phyloP scores from a whole-genome alignment of 2,329 filamentous ascomycete species.

The Colletotrichum chlorophyti region DNA sequence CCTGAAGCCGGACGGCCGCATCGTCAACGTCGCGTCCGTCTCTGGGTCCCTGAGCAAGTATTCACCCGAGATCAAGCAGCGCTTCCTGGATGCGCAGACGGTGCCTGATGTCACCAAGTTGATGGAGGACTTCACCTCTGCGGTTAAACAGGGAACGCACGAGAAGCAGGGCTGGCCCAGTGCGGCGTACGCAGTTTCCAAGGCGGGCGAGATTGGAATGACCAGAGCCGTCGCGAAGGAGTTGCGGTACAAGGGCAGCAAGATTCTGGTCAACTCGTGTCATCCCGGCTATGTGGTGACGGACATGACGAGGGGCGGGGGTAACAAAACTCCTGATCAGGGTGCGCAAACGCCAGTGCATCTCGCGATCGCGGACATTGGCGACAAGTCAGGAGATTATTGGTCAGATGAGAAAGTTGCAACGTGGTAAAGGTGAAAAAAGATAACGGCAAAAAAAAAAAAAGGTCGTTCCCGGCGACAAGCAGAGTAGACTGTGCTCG shows the following conservation, averaged over 20 bases:
- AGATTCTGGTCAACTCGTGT: slow-evolving; percentile 44
- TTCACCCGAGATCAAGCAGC: slow-evolving; percentile 45
- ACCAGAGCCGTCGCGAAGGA: slow-evolving; percentile 45
- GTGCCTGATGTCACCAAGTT: slow-evolving; percentile 51
- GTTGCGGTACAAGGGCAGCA: slow-evolving; percentile 35
- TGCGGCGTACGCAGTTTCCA: slow-evolving; percentile 55
- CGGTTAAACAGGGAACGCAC: slow-evolving; percentile 51
- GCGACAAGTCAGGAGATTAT: slow-evolving; percentile 42
- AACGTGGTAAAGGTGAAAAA: slow-evolving; percentile 38
- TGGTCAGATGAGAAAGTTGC: slow-evolving; percentile 45
- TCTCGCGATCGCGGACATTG: slow-evolving; percentile 47
- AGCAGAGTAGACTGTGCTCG: too few relatives aligned
- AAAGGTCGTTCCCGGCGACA: too few relatives aligned
- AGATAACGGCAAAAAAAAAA: too few relatives aligned
- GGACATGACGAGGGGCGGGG: slow-evolving; percentile 51
- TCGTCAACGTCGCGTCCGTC: slow-evolving; percentile 57
- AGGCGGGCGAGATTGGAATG: slow-evolving; percentile 50
- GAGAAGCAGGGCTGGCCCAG: slow-evolving; percentile 55
- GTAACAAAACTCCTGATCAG: slow-evolving; percentile 47
- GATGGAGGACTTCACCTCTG: slow-evolving; percentile 55
- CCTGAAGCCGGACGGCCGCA: slow-evolving; percentile 49
- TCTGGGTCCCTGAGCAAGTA: slow-evolving; percentile 53
- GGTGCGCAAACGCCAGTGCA: slow-evolving; percentile 51
- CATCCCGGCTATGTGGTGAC: slow-evolving; percentile 53
- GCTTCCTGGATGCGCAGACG: slow-evolving; percentile 48